Evolutionary conservation across 31 red algal species (phyloP).

Genomic region (Odonthalia washingtoniensis): DNA sequence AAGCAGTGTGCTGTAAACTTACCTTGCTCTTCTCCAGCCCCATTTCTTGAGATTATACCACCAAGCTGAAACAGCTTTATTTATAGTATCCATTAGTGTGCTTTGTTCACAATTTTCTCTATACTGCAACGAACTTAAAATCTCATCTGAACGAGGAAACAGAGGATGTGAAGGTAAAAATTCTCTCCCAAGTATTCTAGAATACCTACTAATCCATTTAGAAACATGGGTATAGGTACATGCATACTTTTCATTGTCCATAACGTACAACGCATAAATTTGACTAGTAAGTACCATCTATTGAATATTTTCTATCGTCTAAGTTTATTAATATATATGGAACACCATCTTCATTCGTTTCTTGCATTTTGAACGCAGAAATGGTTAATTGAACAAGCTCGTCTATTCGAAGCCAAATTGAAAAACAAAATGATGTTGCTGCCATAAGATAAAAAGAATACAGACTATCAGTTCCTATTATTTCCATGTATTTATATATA

Average conservation of each 20-base stretch:
- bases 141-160: not conserved
- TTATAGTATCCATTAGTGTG: not conserved
- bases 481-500: not conserved
- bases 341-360: not conserved
- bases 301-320: constrained; percentile 5
- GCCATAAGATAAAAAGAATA: not conserved
- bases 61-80: not conserved
- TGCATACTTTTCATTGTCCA: not conserved
- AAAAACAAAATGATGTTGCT: constrained; percentile 11
- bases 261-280: not conserved
- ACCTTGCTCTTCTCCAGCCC: not conserved
- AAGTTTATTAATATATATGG: constrained; percentile 2
- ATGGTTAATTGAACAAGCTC: constrained; percentile 6
- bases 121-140: not conserved
- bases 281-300: not conserved
- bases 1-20: not conserved
- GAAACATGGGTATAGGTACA: not conserved
- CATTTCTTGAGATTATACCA: not conserved
- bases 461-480: not conserved
- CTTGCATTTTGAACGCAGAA: not conserved
- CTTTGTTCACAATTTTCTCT: not conserved
- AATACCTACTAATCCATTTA: too few species aligned
- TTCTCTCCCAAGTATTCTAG: not conserved
- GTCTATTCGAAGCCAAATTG: constrained; percentile 22
- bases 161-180: not conserved